Percentiles rank a stretch among this genome's conserved stretches.
Conservation (phyloP, 2,329 filamentous ascomycete genomes). For the Cytospora leucostoma region DNA sequence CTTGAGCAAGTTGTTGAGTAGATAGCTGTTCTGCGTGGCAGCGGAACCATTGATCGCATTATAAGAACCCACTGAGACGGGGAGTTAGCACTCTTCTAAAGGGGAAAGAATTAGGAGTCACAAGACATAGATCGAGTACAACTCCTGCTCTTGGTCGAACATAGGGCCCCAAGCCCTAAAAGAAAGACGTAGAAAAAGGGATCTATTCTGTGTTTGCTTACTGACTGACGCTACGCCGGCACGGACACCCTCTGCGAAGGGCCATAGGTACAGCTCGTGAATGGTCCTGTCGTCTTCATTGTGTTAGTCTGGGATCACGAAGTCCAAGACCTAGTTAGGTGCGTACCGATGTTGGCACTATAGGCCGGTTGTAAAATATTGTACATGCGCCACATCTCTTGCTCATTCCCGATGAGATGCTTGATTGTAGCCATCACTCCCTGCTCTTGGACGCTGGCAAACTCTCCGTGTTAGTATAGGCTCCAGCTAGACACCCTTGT, state of each 20-base stretch:
- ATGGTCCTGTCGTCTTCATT: constrained; percentile 66
- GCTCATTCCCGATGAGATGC: constrained; percentile 74
- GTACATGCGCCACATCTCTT: constrained; percentile 64
- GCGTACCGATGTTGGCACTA: constrained; percentile 54
- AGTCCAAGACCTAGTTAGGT: neutral
- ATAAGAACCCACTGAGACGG: constrained; percentile 63
- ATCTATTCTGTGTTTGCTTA: no score
- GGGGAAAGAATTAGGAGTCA: no score
- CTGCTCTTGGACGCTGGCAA: constrained; percentile 65
- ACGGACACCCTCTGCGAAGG: constrained; percentile 71
- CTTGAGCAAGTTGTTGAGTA: constrained; percentile 76
- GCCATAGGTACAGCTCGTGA: constrained; percentile 78
- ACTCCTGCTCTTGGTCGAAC: no score
- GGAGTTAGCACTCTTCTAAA: no score
- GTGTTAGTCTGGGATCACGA: neutral
- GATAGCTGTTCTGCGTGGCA: constrained; percentile 75
- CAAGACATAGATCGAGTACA: no score
- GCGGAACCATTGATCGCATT: constrained; percentile 77
- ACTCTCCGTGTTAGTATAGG: neutral
- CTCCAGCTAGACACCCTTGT: neutral
- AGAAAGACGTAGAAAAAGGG: no score
- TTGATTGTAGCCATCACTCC: constrained; percentile 84
- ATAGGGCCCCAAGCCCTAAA: no score
- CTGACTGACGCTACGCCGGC: constrained; percentile 62
- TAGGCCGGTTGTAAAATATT: constrained; percentile 53